Conservation (phyloP, 257 asterid species). For the Solanum virginianum region DNA sequence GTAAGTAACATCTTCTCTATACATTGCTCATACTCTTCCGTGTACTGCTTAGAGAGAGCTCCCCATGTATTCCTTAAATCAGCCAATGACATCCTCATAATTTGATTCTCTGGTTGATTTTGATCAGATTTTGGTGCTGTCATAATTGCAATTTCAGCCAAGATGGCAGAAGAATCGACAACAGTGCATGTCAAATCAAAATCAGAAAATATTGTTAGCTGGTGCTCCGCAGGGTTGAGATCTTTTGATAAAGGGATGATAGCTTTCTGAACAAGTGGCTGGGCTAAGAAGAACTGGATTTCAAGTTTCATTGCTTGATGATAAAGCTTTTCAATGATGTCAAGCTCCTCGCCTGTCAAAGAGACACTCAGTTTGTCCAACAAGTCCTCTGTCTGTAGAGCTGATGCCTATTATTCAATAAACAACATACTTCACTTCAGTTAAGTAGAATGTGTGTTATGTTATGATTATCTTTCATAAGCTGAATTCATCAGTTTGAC, state of each 20-base stretch:
- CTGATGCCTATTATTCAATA: conserved; percentile 36
- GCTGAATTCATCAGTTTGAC: neutral
- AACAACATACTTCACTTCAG: neutral
- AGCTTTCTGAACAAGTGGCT: conserved; percentile 57
- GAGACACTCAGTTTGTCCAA: conserved; percentile 79
- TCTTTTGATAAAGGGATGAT: conserved; percentile 61
- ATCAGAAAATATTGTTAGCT: conserved; percentile 73
- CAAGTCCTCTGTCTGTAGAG: conserved; percentile 69
- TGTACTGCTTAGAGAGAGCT: conserved; percentile 62
- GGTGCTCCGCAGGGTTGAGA: conserved; percentile 44
- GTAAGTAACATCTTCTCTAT: conserved; percentile 49
- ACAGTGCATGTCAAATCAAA: conserved; percentile 91
- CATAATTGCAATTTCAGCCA: conserved; percentile 81
- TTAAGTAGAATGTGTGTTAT: neutral
- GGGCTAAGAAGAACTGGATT: conserved; percentile 70
- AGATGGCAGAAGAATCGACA: conserved; percentile 85
- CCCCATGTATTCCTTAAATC: conserved; percentile 67
- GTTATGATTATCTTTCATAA: neutral
- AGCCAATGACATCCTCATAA: conserved; percentile 54
- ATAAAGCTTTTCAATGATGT: conserved; percentile 71
- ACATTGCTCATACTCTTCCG: conserved; percentile 84
- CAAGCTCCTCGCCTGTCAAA: conserved; percentile 93
- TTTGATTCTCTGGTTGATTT: conserved; percentile 44
- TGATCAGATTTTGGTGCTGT: conserved; percentile 65
- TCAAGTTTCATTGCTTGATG: conserved; percentile 83